Evolutionary conservation across 805 yeast genomes (phyloP).

Genomic region (Lipomyces yamadae): DNA sequence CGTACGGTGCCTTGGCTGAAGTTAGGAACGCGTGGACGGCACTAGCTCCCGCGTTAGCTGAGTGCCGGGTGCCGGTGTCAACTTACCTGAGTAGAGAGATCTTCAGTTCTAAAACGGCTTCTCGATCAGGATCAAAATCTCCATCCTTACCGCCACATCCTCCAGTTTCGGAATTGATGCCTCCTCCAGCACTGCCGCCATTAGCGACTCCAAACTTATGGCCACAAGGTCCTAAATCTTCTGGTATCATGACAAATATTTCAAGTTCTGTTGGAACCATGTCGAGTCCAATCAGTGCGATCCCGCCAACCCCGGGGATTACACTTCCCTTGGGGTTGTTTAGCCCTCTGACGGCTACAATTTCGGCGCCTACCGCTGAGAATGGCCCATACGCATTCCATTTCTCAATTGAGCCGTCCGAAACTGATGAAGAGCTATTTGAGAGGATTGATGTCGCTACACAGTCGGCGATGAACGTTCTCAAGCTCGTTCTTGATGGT

Average conservation of each 20-base stretch:
- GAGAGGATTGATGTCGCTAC: constrained; percentile 67
- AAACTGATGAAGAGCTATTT: constrained; percentile 69
- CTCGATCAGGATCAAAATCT: not conserved
- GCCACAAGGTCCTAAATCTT: constrained; percentile 7
- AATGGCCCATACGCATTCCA: constrained; percentile 31
- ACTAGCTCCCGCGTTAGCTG: constrained; percentile 44
- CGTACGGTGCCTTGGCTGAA: constrained; percentile 69
- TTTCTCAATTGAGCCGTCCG: constrained; percentile 46
- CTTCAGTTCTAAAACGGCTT: constrained; percentile 1
- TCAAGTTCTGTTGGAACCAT: not conserved
- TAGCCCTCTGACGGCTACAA: constrained; percentile 14
- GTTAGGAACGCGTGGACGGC: constrained; percentile 66
- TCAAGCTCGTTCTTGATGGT: constrained; percentile 65
- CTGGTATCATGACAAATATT: constrained; percentile 1
- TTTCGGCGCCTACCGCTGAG: constrained; percentile 27
- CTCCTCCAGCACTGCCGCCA: constrained; percentile 23
- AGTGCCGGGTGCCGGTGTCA: constrained; percentile 22
- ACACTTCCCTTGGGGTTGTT: constrained; percentile 16
- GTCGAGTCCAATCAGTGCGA: constrained; percentile 8
- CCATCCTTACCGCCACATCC: constrained; percentile 4
- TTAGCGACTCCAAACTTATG: constrained; percentile 24
- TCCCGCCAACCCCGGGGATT: constrained; percentile 26
- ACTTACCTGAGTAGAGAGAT: not conserved
- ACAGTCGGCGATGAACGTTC: constrained; percentile 73
- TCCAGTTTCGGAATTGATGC: constrained; percentile 18